phyloP scores from a whole-genome alignment of 306 rosid species.

The Aeschynomene evenia region DNA sequence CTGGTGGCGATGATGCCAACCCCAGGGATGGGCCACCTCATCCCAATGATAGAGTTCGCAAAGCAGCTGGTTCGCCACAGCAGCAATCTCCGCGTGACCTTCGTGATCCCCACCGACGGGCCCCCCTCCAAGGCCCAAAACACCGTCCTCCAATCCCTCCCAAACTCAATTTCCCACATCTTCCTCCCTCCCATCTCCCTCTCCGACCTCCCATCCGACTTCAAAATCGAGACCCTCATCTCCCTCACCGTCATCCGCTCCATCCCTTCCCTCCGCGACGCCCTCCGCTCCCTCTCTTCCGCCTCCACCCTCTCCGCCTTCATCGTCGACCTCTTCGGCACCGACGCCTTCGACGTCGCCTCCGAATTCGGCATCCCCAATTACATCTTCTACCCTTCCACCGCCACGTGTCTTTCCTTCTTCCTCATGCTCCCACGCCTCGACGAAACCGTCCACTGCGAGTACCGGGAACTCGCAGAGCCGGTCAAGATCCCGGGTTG shows the following conservation, averaged over 20 bases:
- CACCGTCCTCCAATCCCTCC: slow-evolving; percentile 45
- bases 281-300: slow-evolving; percentile 17
- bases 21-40: slow-evolving; percentile 90
- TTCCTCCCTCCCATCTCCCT: slow-evolving; percentile 35
- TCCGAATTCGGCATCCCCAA: slow-evolving; percentile 41
- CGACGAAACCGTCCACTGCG: slow-evolving; percentile 41
- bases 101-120: slow-evolving; percentile 58
- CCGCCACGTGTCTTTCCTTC: slow-evolving; percentile 49
- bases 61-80: slow-evolving; percentile 40
- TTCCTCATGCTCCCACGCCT: slow-evolving; percentile 46
- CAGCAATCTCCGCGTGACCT: slow-evolving; percentile 35
- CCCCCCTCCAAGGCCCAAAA: slow-evolving; percentile 56
- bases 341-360: slow-evolving; percentile 74
- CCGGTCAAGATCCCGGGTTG: slow-evolving; percentile 66
- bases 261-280: slow-evolving; percentile 38
- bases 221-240: slow-evolving; percentile 30
- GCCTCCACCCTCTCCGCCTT: slow-evolving; percentile 36
- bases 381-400: slow-evolving; percentile 61
- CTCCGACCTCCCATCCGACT: neutral
- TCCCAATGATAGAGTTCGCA: slow-evolving; percentile 71
- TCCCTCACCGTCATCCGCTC: slow-evolving; percentile 40
- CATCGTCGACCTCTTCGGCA: slow-evolving; percentile 66
- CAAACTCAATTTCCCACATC: slow-evolving; percentile 31
- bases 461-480: slow-evolving; percentile 48
- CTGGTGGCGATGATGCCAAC: slow-evolving; percentile 56